These are phyloP conservation scores for Hericium erinaceus DNA, from an alignment of 768 basidiomycete species.

Conservation along the genomic window DNA sequence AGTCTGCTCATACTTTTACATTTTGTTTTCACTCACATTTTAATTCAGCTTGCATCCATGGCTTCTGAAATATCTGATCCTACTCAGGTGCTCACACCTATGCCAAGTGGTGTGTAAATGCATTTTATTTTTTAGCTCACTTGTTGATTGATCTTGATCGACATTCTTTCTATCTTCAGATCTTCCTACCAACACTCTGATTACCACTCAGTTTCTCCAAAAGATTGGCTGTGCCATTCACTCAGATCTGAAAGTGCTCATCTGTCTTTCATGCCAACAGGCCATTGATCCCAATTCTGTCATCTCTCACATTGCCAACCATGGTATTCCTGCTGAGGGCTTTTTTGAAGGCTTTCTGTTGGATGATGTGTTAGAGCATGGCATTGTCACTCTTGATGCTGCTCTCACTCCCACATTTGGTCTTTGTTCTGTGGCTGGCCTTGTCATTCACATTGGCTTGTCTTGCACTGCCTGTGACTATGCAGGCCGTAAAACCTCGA, in stretches of 20 bases:
- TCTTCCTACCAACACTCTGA: no score
- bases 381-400: background rate
- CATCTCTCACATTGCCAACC: background rate
- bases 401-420: background rate
- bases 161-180: no score
- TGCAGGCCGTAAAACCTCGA: no score
- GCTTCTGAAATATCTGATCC: no score
- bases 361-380: background rate
- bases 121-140: no score
- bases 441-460: background rate
- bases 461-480: no score
- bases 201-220: background rate
- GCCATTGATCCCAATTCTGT: background rate
- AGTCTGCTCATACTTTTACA: no score
- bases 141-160: no score
- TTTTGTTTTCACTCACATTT: no score
- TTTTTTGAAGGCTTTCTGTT: background rate
- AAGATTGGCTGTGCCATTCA: background rate
- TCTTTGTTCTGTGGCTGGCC: background rate
- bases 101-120: no score
- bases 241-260: background rate
- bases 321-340: background rate
- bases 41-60: no score
- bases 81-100: no score
- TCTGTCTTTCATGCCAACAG: background rate